phyloP scores from a whole-genome alignment of 768 basidiomycete genomes.

The Amanita pseudoporphyria region DNA sequence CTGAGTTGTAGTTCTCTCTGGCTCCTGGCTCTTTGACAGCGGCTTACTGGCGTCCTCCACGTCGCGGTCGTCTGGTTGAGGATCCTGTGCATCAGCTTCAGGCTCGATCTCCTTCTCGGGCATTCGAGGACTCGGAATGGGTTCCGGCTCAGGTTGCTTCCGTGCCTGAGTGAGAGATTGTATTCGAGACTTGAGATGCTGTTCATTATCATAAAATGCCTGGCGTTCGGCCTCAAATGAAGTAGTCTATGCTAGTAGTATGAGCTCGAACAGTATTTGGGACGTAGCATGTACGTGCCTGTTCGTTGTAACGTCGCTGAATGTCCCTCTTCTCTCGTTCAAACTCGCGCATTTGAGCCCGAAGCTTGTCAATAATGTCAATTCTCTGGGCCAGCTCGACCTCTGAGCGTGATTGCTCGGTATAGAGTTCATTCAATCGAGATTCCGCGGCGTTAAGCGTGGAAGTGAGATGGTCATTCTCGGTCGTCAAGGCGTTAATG shows the following conservation, averaged over 20 bases:
- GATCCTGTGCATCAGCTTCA: constrained; percentile 22
- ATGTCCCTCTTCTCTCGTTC: constrained; percentile 85
- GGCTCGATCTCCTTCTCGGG: constrained; percentile 32
- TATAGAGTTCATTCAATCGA: constrained; percentile 70
- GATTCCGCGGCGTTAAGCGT: constrained; percentile 59
- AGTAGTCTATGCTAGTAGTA: constrained; percentile 47
- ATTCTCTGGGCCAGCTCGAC: constrained; percentile 73
- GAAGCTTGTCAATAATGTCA: constrained; percentile 75
- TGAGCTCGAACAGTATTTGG: constrained; percentile 8
- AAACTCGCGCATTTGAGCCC: constrained; percentile 71
- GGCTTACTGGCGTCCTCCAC: constrained; percentile 12
- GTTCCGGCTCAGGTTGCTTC: constrained; percentile 37
- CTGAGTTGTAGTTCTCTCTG: constrained; percentile 22
- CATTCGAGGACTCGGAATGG: constrained; percentile 18
- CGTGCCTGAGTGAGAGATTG: constrained; percentile 65
- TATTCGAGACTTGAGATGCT: constrained; percentile 87
- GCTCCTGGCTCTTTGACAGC: constrained; percentile 1
- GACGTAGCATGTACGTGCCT: constrained; percentile 37
- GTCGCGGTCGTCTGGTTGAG: constrained; percentile 13
- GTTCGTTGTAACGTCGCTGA: constrained; percentile 79
- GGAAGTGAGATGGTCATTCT: constrained; percentile 57
- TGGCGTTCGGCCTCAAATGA: constrained; percentile 91
- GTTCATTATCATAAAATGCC: constrained; percentile 87
- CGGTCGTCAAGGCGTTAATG: constrained; percentile 46
- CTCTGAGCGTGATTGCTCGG: constrained; percentile 76